These are phyloP conservation scores for Volvariella volvacea DNA, from an alignment of 1,284 basidiomycete species.

Conservation along the genomic window DNA sequence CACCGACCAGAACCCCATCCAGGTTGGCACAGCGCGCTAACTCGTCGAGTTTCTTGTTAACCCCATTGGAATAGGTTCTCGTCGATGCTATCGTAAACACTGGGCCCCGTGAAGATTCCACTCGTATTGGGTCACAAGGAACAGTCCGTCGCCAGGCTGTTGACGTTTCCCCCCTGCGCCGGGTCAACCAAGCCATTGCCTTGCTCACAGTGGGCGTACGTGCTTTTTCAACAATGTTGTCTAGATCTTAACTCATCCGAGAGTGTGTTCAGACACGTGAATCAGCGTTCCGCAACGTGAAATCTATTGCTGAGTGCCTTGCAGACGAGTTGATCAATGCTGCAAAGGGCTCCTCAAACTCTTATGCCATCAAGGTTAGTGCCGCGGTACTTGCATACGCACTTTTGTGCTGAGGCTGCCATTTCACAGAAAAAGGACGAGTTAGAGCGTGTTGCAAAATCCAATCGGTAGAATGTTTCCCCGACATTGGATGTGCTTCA, in stretches of 20 bases:
- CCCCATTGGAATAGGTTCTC: conserved; percentile 49
- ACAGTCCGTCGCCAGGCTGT: conserved; percentile 99
- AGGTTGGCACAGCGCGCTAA: conserved; percentile 44
- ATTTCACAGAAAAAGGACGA: conserved; percentile 87
- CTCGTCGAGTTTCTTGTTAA: conserved; percentile 1
- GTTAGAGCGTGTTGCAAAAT: conserved; percentile 99
- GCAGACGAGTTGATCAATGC: conserved; percentile 99
- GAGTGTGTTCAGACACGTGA: conserved; percentile 78
- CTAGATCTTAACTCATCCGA: not conserved
- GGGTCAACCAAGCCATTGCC: conserved; percentile 97
- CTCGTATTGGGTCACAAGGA: conserved; percentile 99
- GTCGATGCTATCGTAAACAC: conserved; percentile 99
- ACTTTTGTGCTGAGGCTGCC: too few relatives aligned
- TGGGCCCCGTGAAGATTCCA: conserved; percentile 99
- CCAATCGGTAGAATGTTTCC: conserved; percentile 80
- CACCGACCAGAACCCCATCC: conserved; percentile 99
- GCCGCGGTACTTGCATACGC: not conserved
- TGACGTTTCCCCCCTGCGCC: conserved; percentile 96
- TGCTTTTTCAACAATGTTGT: conserved; percentile 11
- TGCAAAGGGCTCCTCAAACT: conserved; percentile 99
- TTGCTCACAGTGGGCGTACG: conserved; percentile 94
- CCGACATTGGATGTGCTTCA: not conserved
- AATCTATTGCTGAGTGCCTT: conserved; percentile 97
- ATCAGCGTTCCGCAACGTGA: conserved; percentile 99
- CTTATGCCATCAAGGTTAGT: conserved; percentile 95